Conservation (phyloP, 495 filamentous ascomycete species). For the Melanomma pulvis-pyrius region DNA sequence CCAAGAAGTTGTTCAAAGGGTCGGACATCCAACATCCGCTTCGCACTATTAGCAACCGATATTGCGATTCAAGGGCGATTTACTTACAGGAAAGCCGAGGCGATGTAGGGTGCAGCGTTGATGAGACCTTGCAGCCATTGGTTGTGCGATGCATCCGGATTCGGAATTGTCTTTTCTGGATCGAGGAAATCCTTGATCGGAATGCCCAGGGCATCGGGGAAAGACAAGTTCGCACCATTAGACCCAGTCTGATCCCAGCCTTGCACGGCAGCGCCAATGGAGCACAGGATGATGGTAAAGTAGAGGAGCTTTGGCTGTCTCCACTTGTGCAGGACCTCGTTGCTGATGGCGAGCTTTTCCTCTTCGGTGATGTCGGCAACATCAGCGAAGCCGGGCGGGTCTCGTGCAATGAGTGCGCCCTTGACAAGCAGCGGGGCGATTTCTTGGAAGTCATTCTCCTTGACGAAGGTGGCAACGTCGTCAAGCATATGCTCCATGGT, state of each 20-base stretch:
- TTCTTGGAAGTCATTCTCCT: conserved; percentile 49
- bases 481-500: conserved; percentile 51
- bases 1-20: conserved; percentile 57
- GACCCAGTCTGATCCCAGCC: conserved; percentile 45
- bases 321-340: conserved; percentile 61
- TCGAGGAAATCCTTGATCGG: conserved; percentile 27
- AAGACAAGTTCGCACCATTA: conserved; percentile 47
- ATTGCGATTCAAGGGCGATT: conserved; percentile 19
- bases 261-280: conserved; percentile 47
- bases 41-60: conserved; percentile 1
- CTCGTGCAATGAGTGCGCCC: conserved; percentile 59
- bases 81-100: conserved; percentile 45
- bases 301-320: conserved; percentile 59
- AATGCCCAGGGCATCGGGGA: conserved; percentile 40
- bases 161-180: conserved; percentile 46
- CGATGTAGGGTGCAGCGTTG: conserved; percentile 58
- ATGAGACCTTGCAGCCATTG: conserved; percentile 65
- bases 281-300: conserved; percentile 56
- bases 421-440: conserved; percentile 53
- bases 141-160: conserved; percentile 49
- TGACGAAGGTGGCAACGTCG: conserved; percentile 57
- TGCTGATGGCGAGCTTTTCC: conserved; percentile 50
- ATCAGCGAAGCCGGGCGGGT: conserved; percentile 47
- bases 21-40: conserved; percentile 67
- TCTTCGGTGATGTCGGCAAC: conserved; percentile 52